Evolutionary conservation across 2,329 filamentous ascomycete genomes (phyloP).

Genomic region (Lizonia empirigonia): DNA sequence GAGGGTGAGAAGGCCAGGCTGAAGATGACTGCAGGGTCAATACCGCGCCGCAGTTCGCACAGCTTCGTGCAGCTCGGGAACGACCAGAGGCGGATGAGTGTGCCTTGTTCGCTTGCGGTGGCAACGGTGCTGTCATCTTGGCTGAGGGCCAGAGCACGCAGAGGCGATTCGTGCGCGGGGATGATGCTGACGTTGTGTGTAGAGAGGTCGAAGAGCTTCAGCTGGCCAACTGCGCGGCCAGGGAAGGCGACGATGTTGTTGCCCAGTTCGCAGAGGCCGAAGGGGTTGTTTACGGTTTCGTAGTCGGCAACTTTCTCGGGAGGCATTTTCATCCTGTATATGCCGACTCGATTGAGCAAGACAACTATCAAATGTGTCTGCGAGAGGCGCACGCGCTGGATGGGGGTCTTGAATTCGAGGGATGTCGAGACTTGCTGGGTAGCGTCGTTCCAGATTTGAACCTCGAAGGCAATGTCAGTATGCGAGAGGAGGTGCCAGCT

Average conservation of each 20-base stretch:
- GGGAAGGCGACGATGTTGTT: conserved; percentile 79
- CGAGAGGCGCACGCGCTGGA: conserved; percentile 79
- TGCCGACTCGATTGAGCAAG: conserved; percentile 78
- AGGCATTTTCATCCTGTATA: conserved; percentile 78
- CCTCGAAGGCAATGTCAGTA: conserved; percentile 52
- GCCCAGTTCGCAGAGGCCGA: conserved; percentile 79
- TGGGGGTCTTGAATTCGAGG: conserved; percentile 77
- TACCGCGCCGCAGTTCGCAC: conserved; percentile 83
- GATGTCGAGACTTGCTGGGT: conserved; percentile 76
- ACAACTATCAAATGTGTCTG: conserved; percentile 79
- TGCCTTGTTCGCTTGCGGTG: conserved; percentile 92
- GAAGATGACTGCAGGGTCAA: conserved; percentile 86
- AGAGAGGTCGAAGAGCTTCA: conserved; percentile 80
- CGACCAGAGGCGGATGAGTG: conserved; percentile 83
- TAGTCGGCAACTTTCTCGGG: conserved; percentile 75
- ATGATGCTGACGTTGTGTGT: conserved; percentile 90
- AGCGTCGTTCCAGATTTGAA: conserved; percentile 90
- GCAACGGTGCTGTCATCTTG: conserved; percentile 80
- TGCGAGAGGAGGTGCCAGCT: conserved; percentile 34
- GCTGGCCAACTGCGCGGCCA: conserved; percentile 83
- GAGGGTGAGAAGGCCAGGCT: conserved; percentile 86
- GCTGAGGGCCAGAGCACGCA: conserved; percentile 81
- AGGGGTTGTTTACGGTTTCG: conserved; percentile 83
- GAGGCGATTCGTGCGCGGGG: conserved; percentile 79
- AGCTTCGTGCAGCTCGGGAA: conserved; percentile 80